Evolutionary conservation across 306 rosid species (phyloP), one percentile per base, ranked within the genome.

Genomic region (Quercus cerris): DNA sequence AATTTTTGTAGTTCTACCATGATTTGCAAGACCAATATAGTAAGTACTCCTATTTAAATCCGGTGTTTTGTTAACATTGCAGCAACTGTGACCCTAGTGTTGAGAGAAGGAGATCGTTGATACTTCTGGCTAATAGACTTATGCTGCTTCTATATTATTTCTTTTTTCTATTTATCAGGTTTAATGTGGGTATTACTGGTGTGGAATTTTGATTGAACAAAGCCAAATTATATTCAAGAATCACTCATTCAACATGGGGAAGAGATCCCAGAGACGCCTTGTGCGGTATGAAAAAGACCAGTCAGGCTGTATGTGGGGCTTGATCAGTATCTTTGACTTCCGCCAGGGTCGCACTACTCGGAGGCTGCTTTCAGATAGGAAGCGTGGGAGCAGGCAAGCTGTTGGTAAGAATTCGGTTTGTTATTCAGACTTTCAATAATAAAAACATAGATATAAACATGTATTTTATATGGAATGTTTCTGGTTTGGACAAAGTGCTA

Each of bases 281-380:
- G 78, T 89, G 71, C 90, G 89, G 77, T 89, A 86, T 82, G 97
- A 90, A 88, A 93, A 86, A 87, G 97, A 93, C 88, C 96, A 93
- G 71, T 88, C 91, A 3, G 98, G 99, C 57, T 96, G 99, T 75
- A 96, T 96, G 94, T 93, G 97, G 98, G 97, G 99, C n/a, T 90
- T 96, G 80, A 96, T 96, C 49, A 91, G 93, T 74, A 90, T 96
- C 76, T 86, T 96, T 75, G 98, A 96, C 87, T 93, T 96, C 80
- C 97, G 99, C 84, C 94, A 89, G 23, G 97, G 97, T 57, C 97
- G 92, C 56, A 33, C 88, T 71, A 76, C 88, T 76, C 84, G 87
- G 82, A 96, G 94, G 89, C 56, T 91, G 88, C 86, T 96, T 77
- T 84, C 94, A 1, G 97, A 93, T 79, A 93, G 66, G 86, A 96